Evolutionary conservation across 2,329 filamentous ascomycete species (phyloP).

Genomic region (Nigrograna mackinnonii): DNA sequence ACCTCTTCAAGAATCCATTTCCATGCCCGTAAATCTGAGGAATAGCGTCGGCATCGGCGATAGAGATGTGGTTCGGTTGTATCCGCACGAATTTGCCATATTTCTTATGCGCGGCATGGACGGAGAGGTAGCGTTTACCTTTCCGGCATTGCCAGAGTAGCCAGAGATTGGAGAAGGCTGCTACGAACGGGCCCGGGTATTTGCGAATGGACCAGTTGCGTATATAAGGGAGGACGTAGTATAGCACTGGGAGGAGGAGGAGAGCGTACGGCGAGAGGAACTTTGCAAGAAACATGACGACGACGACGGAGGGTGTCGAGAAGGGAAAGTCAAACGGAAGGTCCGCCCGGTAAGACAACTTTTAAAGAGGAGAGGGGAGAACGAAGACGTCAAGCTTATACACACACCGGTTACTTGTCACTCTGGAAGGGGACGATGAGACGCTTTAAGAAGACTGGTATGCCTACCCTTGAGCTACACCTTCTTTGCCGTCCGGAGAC

Average conservation of each 20-base stretch:
- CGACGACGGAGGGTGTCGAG: neutral
- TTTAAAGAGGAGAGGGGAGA: neutral
- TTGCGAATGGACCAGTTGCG: constrained; percentile 57
- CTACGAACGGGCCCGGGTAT: constrained; percentile 67
- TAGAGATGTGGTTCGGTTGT: constrained; percentile 80
- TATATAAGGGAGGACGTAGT: constrained; percentile 64
- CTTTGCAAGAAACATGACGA: constrained; percentile 34
- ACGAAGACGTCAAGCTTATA: too few relatives aligned
- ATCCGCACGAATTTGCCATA: constrained; percentile 81
- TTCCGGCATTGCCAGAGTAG: constrained; percentile 66
- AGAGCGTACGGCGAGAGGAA: constrained; percentile 52
- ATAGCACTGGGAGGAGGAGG: constrained; percentile 54
- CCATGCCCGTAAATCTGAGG: constrained; percentile 71
- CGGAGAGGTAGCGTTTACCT: constrained; percentile 59
- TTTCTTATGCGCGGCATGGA: constrained; percentile 76
- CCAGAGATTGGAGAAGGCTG: constrained; percentile 79
- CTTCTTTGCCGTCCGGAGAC: neutral
- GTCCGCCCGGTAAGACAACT: neutral
- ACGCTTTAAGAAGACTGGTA: too few relatives aligned
- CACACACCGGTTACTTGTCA: too few relatives aligned
- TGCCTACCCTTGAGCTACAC: neutral
- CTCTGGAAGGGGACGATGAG: too few relatives aligned
- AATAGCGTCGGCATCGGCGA: constrained; percentile 81
- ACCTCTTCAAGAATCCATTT: constrained; percentile 55
- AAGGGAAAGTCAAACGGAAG: neutral